Evolutionary conservation across 768 basidiomycete genomes (phyloP).

Genomic region (Sarcodon sp.): DNA sequence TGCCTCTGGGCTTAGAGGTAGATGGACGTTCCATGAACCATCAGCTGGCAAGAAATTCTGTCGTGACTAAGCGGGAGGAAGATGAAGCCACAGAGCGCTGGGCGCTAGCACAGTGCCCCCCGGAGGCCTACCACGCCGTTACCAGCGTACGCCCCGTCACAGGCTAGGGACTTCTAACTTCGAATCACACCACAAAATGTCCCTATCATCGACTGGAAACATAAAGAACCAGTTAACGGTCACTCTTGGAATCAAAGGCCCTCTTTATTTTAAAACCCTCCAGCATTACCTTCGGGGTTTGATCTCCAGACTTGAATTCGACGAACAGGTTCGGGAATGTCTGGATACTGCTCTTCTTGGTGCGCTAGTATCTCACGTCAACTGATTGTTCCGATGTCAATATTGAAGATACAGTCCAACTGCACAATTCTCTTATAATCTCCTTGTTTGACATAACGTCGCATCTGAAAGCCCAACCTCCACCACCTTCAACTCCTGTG

Average conservation of each 20-base stretch:
- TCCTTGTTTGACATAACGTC: constrained; percentile 73
- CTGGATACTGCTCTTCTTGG: constrained; percentile 18
- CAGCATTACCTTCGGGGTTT: constrained; percentile 54
- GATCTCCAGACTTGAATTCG: constrained; percentile 66
- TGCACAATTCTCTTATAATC: constrained; percentile 77
- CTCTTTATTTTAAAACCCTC: constrained; percentile 49
- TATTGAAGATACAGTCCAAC: constrained; percentile 34
- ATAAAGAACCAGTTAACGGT: constrained; percentile 56
- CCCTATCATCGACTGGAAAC: constrained; percentile 60
- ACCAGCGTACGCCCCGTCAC: too few species aligned
- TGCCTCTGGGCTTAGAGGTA: not conserved
- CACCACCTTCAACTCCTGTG: constrained; percentile 48
- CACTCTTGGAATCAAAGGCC: constrained; percentile 48
- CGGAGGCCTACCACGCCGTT: too few species aligned
- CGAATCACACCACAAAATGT: constrained; percentile 29
- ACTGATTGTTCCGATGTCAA: not conserved
- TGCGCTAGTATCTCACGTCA: not conserved
- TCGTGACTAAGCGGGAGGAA: too few species aligned
- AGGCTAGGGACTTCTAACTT: too few species aligned
- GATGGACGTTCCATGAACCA: not conserved
- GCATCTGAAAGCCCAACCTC: constrained; percentile 45
- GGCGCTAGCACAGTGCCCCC: too few species aligned
- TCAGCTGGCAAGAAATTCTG: not conserved
- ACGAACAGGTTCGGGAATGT: constrained; percentile 49
- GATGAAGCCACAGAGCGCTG: too few species aligned